These are phyloP conservation scores for Rehmannia glutinosa DNA, from an alignment of 257 asterid species.

Conservation along the genomic window DNA sequence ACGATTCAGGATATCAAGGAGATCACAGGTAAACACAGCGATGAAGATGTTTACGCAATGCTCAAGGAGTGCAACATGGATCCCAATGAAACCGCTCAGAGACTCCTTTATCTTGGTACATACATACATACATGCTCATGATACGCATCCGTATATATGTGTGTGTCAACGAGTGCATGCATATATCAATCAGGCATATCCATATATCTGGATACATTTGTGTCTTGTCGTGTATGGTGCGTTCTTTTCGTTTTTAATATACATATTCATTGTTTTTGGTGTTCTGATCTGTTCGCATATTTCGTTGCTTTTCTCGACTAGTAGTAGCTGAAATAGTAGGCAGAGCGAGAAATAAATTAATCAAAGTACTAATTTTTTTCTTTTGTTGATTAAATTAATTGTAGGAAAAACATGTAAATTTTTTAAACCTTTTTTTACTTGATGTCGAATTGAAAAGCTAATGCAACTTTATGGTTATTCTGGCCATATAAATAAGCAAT, in stretches of 20 bases:
- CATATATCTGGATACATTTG: background rate
- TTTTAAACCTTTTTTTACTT: background rate
- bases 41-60: conserved; percentile 51
- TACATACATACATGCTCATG: background rate
- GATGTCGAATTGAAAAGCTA: background rate
- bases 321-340: background rate
- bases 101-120: conserved; percentile 48
- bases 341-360: background rate
- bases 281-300: conserved; percentile 6
- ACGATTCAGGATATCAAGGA: conserved; percentile 50
- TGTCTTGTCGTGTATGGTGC: background rate
- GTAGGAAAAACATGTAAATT: background rate
- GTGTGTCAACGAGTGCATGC: background rate
- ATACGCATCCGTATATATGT: background rate
- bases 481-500: background rate
- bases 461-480: background rate
- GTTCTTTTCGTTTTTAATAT: background rate
- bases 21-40: conserved; percentile 50
- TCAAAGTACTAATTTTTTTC: background rate
- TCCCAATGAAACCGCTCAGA: conserved; percentile 57
- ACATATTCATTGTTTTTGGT: background rate
- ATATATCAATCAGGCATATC: background rate
- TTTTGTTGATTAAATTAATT: background rate
- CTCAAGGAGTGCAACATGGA: conserved; percentile 66
- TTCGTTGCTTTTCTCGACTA: background rate